Evolutionary conservation across 345 rosid species (phyloP).

Genomic region (Camelina sativa): DNA sequence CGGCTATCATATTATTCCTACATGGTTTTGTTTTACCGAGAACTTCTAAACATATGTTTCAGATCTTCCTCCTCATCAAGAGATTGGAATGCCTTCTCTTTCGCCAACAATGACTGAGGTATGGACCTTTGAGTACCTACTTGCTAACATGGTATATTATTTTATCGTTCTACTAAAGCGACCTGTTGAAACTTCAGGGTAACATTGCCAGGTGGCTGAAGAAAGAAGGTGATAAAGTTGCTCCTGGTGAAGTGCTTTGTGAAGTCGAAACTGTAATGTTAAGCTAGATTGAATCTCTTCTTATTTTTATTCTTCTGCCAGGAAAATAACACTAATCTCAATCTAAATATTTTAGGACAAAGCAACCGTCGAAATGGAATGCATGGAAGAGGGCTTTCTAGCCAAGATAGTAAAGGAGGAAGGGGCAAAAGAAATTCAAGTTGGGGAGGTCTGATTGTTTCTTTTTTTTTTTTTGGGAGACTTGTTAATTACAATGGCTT

Average conservation of each 20-base stretch:
- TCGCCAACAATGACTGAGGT: constrained; percentile 99
- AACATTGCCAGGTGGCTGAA: constrained; percentile 97
- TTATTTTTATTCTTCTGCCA: background rate
- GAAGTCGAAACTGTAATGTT: constrained; percentile 96
- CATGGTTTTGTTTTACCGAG: constrained; percentile 2
- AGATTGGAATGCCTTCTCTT: constrained; percentile 97
- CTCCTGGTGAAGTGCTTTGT: constrained; percentile 95
- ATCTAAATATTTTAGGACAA: constrained; percentile 64
- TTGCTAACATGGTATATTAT: constrained; percentile 4
- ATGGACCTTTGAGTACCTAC: constrained; percentile 35
- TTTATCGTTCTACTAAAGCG: constrained; percentile 28
- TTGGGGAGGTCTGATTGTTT: constrained; percentile 75
- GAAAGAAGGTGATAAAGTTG: constrained; percentile 91
- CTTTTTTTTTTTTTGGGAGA: background rate
- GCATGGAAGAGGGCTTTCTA: constrained; percentile 98
- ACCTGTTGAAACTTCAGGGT: constrained; percentile 61
- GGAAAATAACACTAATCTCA: constrained; percentile 16
- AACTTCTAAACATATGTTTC: constrained; percentile 41
- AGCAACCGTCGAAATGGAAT: constrained; percentile 98
- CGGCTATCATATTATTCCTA: background rate
- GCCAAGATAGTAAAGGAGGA: constrained; percentile 90
- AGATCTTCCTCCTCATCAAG: constrained; percentile 93
- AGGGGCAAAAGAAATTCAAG: constrained; percentile 91
- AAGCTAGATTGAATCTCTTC: background rate
- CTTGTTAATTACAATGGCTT: background rate